These are phyloP conservation scores for Fonsecaea monophora DNA, from an alignment of 2,329 filamentous ascomycete genomes.

Conservation along the genomic window DNA sequence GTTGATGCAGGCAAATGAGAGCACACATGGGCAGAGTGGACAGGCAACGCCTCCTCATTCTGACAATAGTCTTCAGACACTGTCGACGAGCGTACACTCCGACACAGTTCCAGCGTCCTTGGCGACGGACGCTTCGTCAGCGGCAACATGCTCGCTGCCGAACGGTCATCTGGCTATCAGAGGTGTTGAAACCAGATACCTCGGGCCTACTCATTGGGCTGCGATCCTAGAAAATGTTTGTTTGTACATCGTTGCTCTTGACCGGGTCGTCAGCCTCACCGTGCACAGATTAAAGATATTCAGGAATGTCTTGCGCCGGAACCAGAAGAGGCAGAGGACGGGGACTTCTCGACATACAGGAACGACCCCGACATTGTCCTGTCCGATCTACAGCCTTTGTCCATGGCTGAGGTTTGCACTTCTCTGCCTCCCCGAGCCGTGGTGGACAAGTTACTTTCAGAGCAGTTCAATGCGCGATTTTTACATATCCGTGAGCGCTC, in stretches of 20 bases:
- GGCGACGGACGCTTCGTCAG: not conserved
- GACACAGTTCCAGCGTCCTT: not conserved
- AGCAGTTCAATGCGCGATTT: constrained; percentile 16
- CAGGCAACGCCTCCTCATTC: constrained; percentile 4
- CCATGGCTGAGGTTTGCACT: constrained; percentile 7
- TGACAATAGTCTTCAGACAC: not conserved
- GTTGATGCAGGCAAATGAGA: constrained; percentile 17
- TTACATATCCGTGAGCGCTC: constrained; percentile 15
- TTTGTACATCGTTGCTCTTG: not conserved
- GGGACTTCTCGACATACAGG: not conserved
- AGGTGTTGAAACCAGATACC: constrained; percentile 40
- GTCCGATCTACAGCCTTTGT: not conserved
- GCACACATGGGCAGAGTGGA: not conserved
- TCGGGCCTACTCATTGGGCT: constrained; percentile 50
- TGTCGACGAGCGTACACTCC: not conserved
- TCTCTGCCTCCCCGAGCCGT: constrained; percentile 17
- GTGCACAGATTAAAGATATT: constrained; percentile 22
- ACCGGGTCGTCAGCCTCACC: constrained; percentile 1
- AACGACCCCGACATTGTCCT: constrained; percentile 10
- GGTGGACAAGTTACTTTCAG: constrained; percentile 19
- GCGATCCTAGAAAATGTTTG: constrained; percentile 47
- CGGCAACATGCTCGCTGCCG: not conserved
- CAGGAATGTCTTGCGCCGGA: constrained; percentile 22
- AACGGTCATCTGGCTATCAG: constrained; percentile 20
- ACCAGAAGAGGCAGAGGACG: not conserved